A percentile compares a stretch with the other conserved stretches of the same genome.
These are phyloP conservation scores for Yamadazyma taylorii DNA, from an alignment of 1,139 yeast genomes.

Conservation along the genomic window DNA sequence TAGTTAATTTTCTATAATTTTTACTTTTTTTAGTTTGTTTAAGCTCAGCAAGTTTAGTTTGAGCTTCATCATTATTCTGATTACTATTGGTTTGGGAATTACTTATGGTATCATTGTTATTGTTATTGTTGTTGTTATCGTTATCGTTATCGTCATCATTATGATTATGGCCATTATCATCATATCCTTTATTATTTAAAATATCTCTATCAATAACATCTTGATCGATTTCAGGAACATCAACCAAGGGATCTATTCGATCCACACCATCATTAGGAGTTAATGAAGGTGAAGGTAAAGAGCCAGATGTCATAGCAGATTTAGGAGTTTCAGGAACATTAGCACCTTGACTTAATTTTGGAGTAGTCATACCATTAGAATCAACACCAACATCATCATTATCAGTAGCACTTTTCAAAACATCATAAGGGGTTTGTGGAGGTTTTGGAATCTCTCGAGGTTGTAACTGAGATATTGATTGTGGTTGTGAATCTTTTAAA, in stretches of 20 bases:
- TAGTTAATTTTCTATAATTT: constrained; percentile 44
- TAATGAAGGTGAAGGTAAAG: constrained; percentile 13
- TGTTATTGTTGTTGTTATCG: constrained; percentile 3
- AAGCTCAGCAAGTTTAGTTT: constrained; percentile 7
- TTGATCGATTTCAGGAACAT: neutral
- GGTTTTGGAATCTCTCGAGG: neutral
- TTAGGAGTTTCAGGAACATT: constrained; percentile 3
- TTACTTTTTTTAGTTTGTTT: constrained; percentile 26
- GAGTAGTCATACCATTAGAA: neutral
- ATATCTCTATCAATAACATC: constrained; percentile 2
- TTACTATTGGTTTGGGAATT: constrained; percentile 2
- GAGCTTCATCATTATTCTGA: constrained; percentile 3
- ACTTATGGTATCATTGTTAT: constrained; percentile 5
- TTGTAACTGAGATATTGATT: neutral
- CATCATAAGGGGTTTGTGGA: constrained; percentile 3
- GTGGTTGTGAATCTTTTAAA: constrained; percentile 12
- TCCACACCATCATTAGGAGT: constrained; percentile 7
- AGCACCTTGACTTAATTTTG: neutral
- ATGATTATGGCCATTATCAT: neutral
- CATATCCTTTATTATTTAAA: neutral
- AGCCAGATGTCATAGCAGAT: constrained; percentile 4
- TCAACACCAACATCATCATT: neutral
- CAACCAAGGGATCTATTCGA: constrained; percentile 1
- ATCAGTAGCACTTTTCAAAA: constrained; percentile 2
- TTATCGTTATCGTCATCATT: constrained; percentile 5